A percentile compares a stretch with the other conserved stretches of the same genome.
Conservation (phyloP, 345 rosid species). For the Aquilaria malaccensis region DNA sequence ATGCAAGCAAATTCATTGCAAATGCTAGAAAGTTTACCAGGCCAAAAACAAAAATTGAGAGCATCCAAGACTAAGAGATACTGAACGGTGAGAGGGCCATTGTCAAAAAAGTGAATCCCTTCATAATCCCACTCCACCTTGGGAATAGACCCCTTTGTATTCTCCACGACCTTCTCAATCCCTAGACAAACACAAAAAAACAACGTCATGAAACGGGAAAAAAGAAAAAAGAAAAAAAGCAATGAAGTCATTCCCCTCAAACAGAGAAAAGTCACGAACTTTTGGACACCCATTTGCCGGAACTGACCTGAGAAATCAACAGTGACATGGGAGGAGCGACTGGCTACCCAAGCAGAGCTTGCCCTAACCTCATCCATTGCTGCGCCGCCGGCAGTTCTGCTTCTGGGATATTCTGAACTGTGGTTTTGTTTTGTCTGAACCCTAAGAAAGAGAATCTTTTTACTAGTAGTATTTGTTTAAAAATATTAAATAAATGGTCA, state of each 20-base stretch:
- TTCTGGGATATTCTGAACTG: no score
- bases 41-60: conserved; percentile 81
- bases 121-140: conserved; percentile 75
- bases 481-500: no score
- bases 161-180: conserved; percentile 57
- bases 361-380: conserved; percentile 62
- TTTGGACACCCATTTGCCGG: no score
- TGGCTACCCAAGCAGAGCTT: conserved; percentile 60
- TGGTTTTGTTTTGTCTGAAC: no score
- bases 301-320: conserved; percentile 40
- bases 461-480: no score
- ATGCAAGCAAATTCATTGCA: no score
- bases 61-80: conserved; percentile 79
- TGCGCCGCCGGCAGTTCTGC: no score
- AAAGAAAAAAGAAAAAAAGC: background rate
- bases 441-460: no score
- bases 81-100: conserved; percentile 66
- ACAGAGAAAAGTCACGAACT: no score
- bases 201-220: background rate
- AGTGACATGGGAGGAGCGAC: conserved; percentile 47
- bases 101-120: conserved; percentile 77
- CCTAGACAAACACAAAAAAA: conserved; percentile 20
- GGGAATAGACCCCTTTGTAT: conserved; percentile 41
- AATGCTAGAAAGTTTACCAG: conserved; percentile 29
- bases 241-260: background rate